Evolutionary conservation across 495 filamentous ascomycete genomes (phyloP).

Genomic region (Talaromyces nanjingensis): DNA sequence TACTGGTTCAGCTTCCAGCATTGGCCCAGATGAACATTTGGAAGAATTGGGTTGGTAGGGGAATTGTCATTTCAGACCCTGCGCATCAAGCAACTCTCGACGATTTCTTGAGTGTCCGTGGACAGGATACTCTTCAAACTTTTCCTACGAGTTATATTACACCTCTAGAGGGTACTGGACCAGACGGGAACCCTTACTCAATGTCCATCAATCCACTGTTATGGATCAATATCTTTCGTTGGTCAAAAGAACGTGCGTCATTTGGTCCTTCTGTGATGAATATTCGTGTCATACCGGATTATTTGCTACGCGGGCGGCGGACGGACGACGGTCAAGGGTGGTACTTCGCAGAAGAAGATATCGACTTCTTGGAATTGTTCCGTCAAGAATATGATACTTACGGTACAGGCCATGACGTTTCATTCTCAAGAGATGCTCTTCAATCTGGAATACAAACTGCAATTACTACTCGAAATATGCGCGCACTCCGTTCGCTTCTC

Average conservation of each 20-base stretch:
- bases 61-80: conserved; percentile 17
- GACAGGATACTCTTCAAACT: no score
- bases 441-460: conserved; percentile 32
- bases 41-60: conserved; percentile 26
- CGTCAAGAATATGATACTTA: conserved; percentile 24
- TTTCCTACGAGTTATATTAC: no score
- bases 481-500: conserved; percentile 27
- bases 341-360: conserved; percentile 7
- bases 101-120: neutral
- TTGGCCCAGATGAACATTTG: conserved; percentile 27
- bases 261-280: neutral
- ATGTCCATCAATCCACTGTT: no score
- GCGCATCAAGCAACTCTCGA: conserved; percentile 16
- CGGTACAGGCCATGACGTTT: conserved; percentile 2
- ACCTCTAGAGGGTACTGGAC: no score
- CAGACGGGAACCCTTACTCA: no score
- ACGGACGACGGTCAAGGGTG: neutral
- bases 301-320: conserved; percentile 22
- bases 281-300: conserved; percentile 15
- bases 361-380: conserved; percentile 27
- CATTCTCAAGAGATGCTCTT: conserved; percentile 21
- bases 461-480: conserved; percentile 20
- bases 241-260: no score
- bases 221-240: no score
- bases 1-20: conserved; percentile 25